Base-by-base conservation (phyloP, 306 rosid genomes). In the Dalbergia cultrata region DNA sequence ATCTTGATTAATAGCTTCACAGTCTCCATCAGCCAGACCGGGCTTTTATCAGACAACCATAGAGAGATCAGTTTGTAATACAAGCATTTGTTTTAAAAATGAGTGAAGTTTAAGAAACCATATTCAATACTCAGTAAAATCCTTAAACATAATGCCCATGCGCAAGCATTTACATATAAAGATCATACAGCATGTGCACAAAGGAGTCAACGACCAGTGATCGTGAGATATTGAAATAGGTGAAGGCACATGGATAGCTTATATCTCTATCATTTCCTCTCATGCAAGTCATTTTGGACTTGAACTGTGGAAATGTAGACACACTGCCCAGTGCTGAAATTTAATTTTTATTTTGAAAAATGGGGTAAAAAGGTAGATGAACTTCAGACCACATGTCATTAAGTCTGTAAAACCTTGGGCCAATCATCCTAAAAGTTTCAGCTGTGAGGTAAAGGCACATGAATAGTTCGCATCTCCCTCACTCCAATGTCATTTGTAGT, bases 21-120 rank as follows among this genome's bases (percentile, higher is more conserved):
- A 87, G 18, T 88, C 98, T 83, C 93, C 91, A 68, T 91, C 97
- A 72, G 90, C 83, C 33, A 94, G 95, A 83, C 84, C 90, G 63
- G 98, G 98, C 98, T 94, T 83, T 72, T 47, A 86, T 50, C 87
- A 87, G 71, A 81, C 70, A 83, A 35, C 72, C 84, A 80, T 64
- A 41, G 26, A 35, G 34, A 17, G 44, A 80, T 65, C 7, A 70
- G 31, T 66, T 66, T 80, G 77, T 53, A 47, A 31, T 13, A 14
- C 61, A 58, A 49, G 76, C 80, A 70, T 63, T 21, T 37, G 63
- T 56, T 54, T 31, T 70, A 64, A 69, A 50, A n/a, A 16, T 0
- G 21, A 57, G 74, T 44, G 45, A 76, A 59, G 10, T 39, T 2
- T 2, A 17, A 16, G 60, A 59, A 45, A 65, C 16, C 61, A 83